Percentiles rank a stretch among this genome's conserved stretches.
phyloP scores from a whole-genome alignment of 805 yeast genomes.

The Nakazawaea laoshanensis region DNA sequence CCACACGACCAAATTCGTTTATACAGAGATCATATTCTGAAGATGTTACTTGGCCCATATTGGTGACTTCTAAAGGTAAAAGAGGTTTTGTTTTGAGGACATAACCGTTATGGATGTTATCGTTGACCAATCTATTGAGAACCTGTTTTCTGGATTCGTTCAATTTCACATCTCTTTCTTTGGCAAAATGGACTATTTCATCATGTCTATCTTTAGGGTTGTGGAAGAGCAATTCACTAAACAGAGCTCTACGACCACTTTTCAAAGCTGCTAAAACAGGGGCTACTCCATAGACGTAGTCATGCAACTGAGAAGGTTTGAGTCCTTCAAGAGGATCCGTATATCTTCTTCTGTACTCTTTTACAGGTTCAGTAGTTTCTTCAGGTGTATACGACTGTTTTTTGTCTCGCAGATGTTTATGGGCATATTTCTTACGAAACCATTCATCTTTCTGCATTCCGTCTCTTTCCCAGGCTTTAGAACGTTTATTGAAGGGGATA shows the following conservation, averaged over 20 bases:
- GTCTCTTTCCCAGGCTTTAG: conserved; percentile 61
- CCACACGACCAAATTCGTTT: conserved; percentile 18
- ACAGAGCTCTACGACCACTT: conserved; percentile 43
- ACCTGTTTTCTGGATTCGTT: conserved; percentile 37
- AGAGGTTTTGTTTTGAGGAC: conserved; percentile 62
- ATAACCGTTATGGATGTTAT: conserved; percentile 76
- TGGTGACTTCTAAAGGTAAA: conserved; percentile 20
- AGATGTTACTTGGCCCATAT: conserved; percentile 15
- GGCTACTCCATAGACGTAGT: conserved; percentile 70
- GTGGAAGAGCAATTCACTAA: conserved; percentile 42
- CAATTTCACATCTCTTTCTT: conserved; percentile 29
- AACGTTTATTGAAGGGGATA: conserved; percentile 27
- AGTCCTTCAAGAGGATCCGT: conserved; percentile 5
- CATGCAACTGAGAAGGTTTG: conserved; percentile 35
- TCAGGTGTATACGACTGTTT: background rate
- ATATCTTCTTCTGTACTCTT: background rate
- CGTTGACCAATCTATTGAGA: conserved; percentile 49
- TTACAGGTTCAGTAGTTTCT: background rate
- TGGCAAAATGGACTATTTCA: conserved; percentile 40
- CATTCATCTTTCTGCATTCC: conserved; percentile 55
- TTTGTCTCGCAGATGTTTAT: conserved; percentile 48
- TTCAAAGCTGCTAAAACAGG: conserved; percentile 65
- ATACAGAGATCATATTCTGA: conserved; percentile 12
- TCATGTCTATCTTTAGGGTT: conserved; percentile 23
- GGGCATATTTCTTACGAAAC: conserved; percentile 56